Base-by-base conservation (phyloP, 78 protist genomes). In the Dictyostelium brefeldianum region DNA sequence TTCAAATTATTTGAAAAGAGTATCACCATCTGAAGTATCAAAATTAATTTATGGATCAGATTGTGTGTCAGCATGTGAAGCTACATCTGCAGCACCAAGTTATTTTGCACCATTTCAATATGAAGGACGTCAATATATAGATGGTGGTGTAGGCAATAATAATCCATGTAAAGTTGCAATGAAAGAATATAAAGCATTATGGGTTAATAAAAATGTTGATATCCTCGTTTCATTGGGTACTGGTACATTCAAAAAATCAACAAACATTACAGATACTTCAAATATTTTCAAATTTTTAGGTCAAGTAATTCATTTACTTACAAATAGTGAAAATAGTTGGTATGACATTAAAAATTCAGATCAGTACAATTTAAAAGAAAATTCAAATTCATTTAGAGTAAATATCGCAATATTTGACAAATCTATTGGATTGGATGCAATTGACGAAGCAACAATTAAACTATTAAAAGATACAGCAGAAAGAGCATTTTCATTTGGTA, bases 1-100 rank as follows among this genome's bases (percentile, higher is more conserved):
- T 29, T 5, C 41, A 51, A 36, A 27, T 20, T 77, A 77, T 29
- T n/a, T 10, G 17, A 46, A 43, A 73, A 47, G 22, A 47, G 41
- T 6, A 4, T 11, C 1, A 47, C 10, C 74, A n/a, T 11, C 14
- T 9, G 22, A 77, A 18, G 1, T 0, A 77, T 51, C 6, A 29
- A 18, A 22, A 25, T 62, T 10, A 12, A 62, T 62, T 22, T n/a
- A n/a, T 29, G 4, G 22, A n/a, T 51, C 81, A 51, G 22, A 11
- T 27, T 10, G 8, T 29, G 25, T 79, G 2, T 51, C 57, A 41
- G 84, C 73, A 1, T 51, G 53, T 3, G 46, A 41, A 11, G 84
- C 73, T 2, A 79, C 74, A 15, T 36, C 73, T n/a, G 84, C 84
- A 5, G 84, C 84, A 2, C 74, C 74, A 31, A 12, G 36, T 41